Base-by-base conservation (phyloP, 2,329 filamentous ascomycete species). In the Fusarium foetens region DNA sequence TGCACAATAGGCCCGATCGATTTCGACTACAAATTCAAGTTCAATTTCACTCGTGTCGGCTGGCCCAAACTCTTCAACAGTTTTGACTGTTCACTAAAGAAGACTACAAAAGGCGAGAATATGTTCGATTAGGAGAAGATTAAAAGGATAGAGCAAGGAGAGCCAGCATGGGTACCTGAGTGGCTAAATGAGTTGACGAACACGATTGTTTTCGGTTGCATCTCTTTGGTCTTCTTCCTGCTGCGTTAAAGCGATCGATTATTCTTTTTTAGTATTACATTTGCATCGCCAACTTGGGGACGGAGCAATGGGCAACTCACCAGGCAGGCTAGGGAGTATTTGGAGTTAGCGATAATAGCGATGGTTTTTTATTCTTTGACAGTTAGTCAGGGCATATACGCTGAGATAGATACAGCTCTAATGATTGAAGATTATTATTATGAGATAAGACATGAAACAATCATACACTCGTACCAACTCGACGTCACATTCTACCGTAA, bases 1-100 rank as follows among this genome's bases (percentile, higher is more conserved):
- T 89, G 87, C 79, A 88, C 86, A 0, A 82, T 86, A 65, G 87
- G 86, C 39, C 75, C 81, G 12, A 80, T 89, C 53, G 81, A 83
- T 72, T 87, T 83, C 71, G 71, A 77, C 68, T 85, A 84, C 74
- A 74, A 79, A 62, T 61, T 86, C 80, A 87, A 87, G 79, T 84
- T 80, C 76, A 82, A 88, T 74, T 74, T 88, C 57, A 78, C 80
- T 31, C 79, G 79, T 33, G 83, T 86, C 49, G 62, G 77, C 51
- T 88, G 86, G 87, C 77, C 85, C 51, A 79, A 64, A n/a, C 63
- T 81, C 25, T 76, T 83, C 55, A 70, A 64, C 55, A 82, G 80
- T 70, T 83, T 83, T 58, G 77, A 80, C 62, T 83, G 82, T 66
- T 38, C 54, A 6, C 23, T 63, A 16, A 77, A 77, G 58, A 66